Evolutionary conservation across 805 yeast species (phyloP).

Genomic region (Hanseniaspora pseudoguilliermondii): DNA sequence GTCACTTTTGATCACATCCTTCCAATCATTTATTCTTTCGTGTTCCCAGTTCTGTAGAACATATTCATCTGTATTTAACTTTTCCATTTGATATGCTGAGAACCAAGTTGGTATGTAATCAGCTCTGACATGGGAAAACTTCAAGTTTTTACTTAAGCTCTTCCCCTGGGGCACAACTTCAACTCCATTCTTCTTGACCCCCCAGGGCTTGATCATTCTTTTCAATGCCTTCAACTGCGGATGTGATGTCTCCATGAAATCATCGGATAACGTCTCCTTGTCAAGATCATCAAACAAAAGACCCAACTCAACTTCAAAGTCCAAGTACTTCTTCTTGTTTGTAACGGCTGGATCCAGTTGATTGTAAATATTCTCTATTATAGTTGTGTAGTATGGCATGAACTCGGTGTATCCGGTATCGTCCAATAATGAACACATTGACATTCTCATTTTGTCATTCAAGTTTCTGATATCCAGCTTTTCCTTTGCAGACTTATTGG

Average conservation of each 20-base stretch:
- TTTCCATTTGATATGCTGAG: conserved; percentile 51
- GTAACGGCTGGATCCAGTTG: conserved; percentile 29
- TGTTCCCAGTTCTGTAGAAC: conserved; percentile 22
- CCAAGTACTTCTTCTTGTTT: conserved; percentile 38
- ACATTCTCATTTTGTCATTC: background rate
- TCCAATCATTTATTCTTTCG: conserved; percentile 37
- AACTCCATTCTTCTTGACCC: conserved; percentile 37
- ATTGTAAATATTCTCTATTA: conserved; percentile 22
- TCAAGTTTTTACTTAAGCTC: conserved; percentile 44
- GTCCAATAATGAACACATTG: background rate
- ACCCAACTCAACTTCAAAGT: conserved; percentile 65
- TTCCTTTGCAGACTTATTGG: conserved; percentile 19
- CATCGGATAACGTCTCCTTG: conserved; percentile 23
- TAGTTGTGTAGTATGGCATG: background rate
- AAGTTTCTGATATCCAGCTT: conserved; percentile 30
- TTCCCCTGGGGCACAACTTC: conserved; percentile 54
- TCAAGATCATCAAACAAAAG: conserved; percentile 45
- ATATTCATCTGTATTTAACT: conserved; percentile 30
- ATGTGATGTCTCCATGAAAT: conserved; percentile 40
- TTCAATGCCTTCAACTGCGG: conserved; percentile 44
- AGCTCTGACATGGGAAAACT: conserved; percentile 59
- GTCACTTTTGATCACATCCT: conserved; percentile 36
- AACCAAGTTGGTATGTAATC: conserved; percentile 66
- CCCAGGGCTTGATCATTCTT: conserved; percentile 64
- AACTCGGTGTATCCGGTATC: conserved; percentile 9